phyloP scores from a whole-genome alignment of 2,329 filamentous ascomycete genomes.

The Ceratocystis colombiana region DNA sequence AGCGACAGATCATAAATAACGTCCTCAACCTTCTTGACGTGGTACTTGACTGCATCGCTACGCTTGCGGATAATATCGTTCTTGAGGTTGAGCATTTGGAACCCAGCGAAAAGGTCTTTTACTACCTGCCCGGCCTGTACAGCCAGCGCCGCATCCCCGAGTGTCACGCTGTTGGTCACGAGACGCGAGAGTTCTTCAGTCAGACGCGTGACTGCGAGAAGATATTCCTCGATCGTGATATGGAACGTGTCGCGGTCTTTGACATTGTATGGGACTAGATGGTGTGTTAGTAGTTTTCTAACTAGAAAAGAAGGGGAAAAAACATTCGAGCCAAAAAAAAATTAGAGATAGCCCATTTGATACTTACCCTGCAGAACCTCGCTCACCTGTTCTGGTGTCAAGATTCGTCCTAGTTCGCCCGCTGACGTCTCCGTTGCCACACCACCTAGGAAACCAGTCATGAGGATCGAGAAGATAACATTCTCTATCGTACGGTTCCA shows the following conservation, averaged over 20 bases:
- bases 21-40: conserved; percentile 95
- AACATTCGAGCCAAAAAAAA: no score
- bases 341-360: background rate
- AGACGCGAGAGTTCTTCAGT: conserved; percentile 85
- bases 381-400: conserved; percentile 83
- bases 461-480: conserved; percentile 50
- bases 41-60: conserved; percentile 91
- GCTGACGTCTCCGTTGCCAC: conserved; percentile 45
- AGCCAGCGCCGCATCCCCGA: conserved; percentile 78
- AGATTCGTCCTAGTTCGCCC: conserved; percentile 52
- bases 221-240: conserved; percentile 92
- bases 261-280: conserved; percentile 73
- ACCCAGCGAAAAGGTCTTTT: conserved; percentile 90
- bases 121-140: conserved; percentile 83
- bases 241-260: conserved; percentile 88
- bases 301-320: conserved; percentile 10
- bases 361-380: conserved; percentile 58
- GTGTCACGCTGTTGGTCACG: conserved; percentile 85
- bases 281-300: background rate
- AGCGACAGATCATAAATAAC: conserved; percentile 92
- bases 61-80: conserved; percentile 83
- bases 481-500: conserved; percentile 82
- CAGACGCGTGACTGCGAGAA: conserved; percentile 74
- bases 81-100: conserved; percentile 95
- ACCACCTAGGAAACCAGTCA: conserved; percentile 69